phyloP scores from a whole-genome alignment of 176 grass and related monocot species.

The Lolium rigidum region DNA sequence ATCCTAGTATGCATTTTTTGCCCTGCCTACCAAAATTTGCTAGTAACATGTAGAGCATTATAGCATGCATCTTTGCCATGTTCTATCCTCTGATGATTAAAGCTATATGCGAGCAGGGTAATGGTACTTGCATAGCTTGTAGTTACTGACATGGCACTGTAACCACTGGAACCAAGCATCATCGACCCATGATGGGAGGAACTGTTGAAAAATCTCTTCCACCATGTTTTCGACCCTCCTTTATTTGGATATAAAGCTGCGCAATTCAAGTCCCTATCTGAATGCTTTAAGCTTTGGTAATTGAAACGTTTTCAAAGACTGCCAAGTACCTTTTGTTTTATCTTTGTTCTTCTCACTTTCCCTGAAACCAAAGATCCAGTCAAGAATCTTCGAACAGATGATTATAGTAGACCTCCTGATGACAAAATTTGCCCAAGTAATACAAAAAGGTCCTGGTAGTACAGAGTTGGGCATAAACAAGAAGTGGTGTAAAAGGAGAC shows the following conservation, averaged over 20 bases:
- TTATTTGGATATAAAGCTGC: slow-evolving; percentile 45
- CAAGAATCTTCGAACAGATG: slow-evolving; percentile 68
- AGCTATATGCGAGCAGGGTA: slow-evolving; percentile 5
- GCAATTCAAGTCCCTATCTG: slow-evolving; percentile 29
- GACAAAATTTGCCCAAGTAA: slow-evolving; percentile 56
- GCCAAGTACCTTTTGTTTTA: slow-evolving; percentile 14
- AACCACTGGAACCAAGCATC: slow-evolving; percentile 27
- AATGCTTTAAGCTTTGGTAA: slow-evolving; percentile 56
- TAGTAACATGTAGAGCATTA: neutral
- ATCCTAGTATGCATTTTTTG: neutral
- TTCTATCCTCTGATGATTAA: slow-evolving; percentile 21
- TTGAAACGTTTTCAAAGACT: slow-evolving; percentile 53
- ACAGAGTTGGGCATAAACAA: slow-evolving; percentile 39
- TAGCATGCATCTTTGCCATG: slow-evolving; percentile 5
- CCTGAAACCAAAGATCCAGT: slow-evolving; percentile 49
- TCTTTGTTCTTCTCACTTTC: slow-evolving; percentile 36
- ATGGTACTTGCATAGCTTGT: slow-evolving; percentile 5
- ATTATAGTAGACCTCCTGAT: slow-evolving; percentile 33
- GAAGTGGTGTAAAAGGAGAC: slow-evolving; percentile 36
- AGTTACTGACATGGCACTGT: slow-evolving; percentile 26
- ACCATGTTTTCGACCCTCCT: neutral
- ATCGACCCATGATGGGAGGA: slow-evolving; percentile 29
- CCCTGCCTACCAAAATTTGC: neutral
- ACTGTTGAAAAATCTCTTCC: neutral
- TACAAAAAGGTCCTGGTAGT: slow-evolving; percentile 52